Evolutionary conservation across 257 asterid species (phyloP), one percentile per base, ranked within the genome.

Genomic region (Solanum microdontum): DNA sequence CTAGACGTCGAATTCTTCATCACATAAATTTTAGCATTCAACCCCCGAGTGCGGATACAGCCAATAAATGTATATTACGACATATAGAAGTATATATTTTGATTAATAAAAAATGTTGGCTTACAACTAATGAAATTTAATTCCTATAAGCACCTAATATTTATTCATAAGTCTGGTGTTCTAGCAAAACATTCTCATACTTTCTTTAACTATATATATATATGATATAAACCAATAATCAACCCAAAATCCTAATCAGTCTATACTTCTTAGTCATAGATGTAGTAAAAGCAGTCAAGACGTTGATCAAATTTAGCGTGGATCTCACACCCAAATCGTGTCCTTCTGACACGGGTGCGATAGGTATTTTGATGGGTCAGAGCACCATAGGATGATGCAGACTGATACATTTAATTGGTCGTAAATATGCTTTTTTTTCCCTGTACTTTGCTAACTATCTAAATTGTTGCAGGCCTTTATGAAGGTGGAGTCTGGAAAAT

Each of bases 401-500:
- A 82, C 7, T 82, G 21, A 30, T 82, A 48, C 69, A 48, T 10
- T 82, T 9, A 82, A 1, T 45, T 82, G 40, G 69, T 82, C 0
- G 26, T 45, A 21, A 7, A 6, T 48, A 45, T 80, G 28, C 0
- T 8, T 40, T 48, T 26, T 24, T 84, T 37, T 19, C 13, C 1
- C 62, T 0, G 7, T 68, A 55, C 28, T 69, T 68, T 4, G 24
- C 87, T 85, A 11, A 62, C 55, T 37, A 5, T 85, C 36, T 70
- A 12, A 26, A 26, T 51, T 26, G 62, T 51, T 89, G 51, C 92
- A 96, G 98, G 99, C 90, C 96, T 91, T 32, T 96, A 96, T 14
- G 99, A 95, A 91, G 98, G 97, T 79, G 99, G 98, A 77, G 94
- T 94, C 84, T 95, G 98, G 99, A 95, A 95, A 92, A 93, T 96